These are phyloP conservation scores for Malania oleifera DNA, from an alignment of 164 flowering plant species.

Conservation along the genomic window DNA sequence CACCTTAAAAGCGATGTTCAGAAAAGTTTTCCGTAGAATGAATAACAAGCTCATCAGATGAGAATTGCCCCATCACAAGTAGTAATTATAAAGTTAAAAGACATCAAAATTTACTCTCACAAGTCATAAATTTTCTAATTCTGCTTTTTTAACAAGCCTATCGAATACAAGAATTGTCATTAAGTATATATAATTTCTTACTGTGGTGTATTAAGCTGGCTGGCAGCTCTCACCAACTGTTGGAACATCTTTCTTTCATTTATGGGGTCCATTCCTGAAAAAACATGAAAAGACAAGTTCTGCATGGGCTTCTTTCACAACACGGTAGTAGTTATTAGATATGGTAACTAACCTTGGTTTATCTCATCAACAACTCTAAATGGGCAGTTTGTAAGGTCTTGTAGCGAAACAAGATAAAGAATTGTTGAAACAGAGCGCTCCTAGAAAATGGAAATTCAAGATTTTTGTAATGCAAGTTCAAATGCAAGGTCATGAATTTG, in stretches of 20 bases:
- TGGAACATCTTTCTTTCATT: constrained; percentile 98
- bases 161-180: not conserved
- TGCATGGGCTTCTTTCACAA: not conserved
- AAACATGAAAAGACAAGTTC: not conserved
- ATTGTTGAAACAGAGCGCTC: constrained; percentile 98
- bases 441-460: constrained; percentile 30
- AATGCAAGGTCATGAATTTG: constrained; percentile 4
- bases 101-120: too few species aligned
- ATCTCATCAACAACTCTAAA: constrained; percentile 98
- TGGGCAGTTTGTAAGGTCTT: constrained; percentile 96
- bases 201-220: constrained; percentile 95
- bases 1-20: too few species aligned
- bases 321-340: not conserved
- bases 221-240: constrained; percentile 91
- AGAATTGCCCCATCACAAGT: too few species aligned
- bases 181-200: constrained; percentile 41
- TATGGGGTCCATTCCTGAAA: constrained; percentile 91
- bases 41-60: too few species aligned
- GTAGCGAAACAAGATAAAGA: constrained; percentile 93
- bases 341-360: constrained; percentile 68
- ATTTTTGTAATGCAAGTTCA: not conserved
- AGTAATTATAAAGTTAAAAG: too few species aligned
- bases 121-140: too few species aligned
- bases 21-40: too few species aligned
- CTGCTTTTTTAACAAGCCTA: too few species aligned